Evolutionary conservation across 192 early-diverging fungal species (phyloP), one percentile per base, ranked within the genome.

Genomic region (Entomortierella chlamydospora): DNA sequence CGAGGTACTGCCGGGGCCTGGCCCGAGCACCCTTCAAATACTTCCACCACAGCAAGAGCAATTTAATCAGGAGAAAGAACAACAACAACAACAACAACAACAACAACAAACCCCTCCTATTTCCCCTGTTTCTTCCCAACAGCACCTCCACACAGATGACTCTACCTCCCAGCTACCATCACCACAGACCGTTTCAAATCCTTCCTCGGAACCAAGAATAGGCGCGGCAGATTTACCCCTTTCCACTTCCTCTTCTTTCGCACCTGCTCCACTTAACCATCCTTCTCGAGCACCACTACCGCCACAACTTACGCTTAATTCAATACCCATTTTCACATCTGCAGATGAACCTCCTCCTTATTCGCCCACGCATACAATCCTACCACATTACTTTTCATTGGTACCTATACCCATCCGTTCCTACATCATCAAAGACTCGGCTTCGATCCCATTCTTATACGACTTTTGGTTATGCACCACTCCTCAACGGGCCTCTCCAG

Each of bases 361-460:
- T 57, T 77, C 73, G 25, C 73, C 73, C 8, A 77, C 73, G 0
- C 73, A 77, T 58, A 77, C 73, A 5, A 68, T 77, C 28, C 60
- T 77, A 9, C 73, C 73, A 12, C 73, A 77, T 37, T 77, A 77
- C 37, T 77, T 77, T 58, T 68, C 65, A 20, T 23, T 77, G 11
- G 73, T 68, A 30, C 73, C 73, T 22, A 77, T 77, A 23, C 73
- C 73, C 6, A 26, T 77, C 20, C 73, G 73, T 9, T 50, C 73
- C 0, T 77, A 68, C 25, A 56, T 68, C 60, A 77, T 77, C 37
- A 61, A 68, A 12, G 73, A 77, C 51, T 68, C 73, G 2, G 25
- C 65, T 0, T 18, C 42, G 10, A 18, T 77, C 12, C 73, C 73
- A 2, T 77, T 63, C 33, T 41, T 77, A 0, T 63, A 57, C 43